These are phyloP conservation scores for Collybia mongolica DNA, from an alignment of 768 basidiomycete species.

Conservation along the genomic window DNA sequence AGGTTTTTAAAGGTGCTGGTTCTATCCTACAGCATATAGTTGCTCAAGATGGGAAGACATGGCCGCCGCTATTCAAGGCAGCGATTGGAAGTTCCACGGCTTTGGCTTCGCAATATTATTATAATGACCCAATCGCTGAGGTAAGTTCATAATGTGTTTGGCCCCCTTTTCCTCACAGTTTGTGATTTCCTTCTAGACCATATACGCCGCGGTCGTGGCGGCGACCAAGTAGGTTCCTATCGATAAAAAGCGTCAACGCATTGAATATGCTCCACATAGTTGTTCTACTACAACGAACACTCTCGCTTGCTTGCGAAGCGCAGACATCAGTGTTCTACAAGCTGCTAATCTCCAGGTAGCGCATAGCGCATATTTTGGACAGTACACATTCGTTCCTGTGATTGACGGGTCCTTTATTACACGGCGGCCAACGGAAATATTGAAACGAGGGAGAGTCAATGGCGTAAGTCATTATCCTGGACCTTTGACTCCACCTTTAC, in stretches of 20 bases:
- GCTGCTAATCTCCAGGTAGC: constrained; percentile 21
- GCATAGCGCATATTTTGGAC: constrained; percentile 20
- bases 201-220: too few relatives aligned
- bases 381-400: constrained; percentile 27
- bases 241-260: too few relatives aligned
- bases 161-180: not conserved
- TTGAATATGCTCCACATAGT: too few relatives aligned
- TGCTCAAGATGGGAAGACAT: constrained; percentile 27
- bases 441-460: constrained; percentile 22
- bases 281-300: too few relatives aligned
- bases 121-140: constrained; percentile 25
- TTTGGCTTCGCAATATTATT: constrained; percentile 27
- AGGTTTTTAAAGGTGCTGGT: too few relatives aligned
- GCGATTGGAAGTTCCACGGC: constrained; percentile 27
- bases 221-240: too few relatives aligned
- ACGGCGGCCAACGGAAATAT: constrained; percentile 24
- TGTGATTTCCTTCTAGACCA: too few relatives aligned
- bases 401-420: constrained; percentile 30
- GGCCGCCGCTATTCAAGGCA: constrained; percentile 27
- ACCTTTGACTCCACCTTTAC: too few relatives aligned
- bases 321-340: not conserved
- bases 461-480: constrained; percentile 18
- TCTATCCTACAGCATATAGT: constrained; percentile 3
- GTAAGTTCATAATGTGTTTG: constrained; percentile 15
- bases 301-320: too few relatives aligned